Conservation (phyloP, 768 basidiomycete genomes). For the Coprinellus micaceus region DNA sequence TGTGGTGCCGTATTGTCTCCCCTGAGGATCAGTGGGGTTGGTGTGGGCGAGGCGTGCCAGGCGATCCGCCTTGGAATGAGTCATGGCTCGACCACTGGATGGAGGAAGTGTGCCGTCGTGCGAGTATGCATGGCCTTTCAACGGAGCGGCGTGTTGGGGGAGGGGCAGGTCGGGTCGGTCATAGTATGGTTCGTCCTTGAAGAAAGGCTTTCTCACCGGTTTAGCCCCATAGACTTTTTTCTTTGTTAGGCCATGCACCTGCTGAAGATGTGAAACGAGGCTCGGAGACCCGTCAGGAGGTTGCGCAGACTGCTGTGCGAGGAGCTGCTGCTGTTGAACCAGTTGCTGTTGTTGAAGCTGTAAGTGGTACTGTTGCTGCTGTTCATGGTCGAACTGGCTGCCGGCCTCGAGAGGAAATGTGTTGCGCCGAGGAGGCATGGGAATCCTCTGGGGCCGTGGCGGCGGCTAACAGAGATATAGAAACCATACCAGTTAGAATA, state of each 20-base stretch:
- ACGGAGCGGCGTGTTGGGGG: neutral
- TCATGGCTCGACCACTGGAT: conserved; percentile 2
- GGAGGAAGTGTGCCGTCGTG: neutral
- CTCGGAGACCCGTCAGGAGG: conserved; percentile 34
- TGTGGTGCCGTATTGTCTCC: neutral
- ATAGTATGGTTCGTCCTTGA: conserved; percentile 45
- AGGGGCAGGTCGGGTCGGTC: no score
- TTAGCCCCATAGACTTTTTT: conserved; percentile 62
- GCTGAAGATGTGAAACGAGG: conserved; percentile 60
- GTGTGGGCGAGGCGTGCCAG: conserved; percentile 1
- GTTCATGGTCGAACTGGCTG: conserved; percentile 16
- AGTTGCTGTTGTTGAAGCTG: neutral
- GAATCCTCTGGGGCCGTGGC: conserved; percentile 9
- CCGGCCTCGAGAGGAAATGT: conserved; percentile 33
- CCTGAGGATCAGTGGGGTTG: conserved; percentile 5
- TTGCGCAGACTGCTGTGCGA: neutral
- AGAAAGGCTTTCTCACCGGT: conserved; percentile 47
- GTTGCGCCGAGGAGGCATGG: conserved; percentile 29
- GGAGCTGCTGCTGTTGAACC: conserved; percentile 15
- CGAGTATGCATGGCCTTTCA: neutral
- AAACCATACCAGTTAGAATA: conserved; percentile 1
- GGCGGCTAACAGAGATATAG: neutral
- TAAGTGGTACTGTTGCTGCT: neutral
- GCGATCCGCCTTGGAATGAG: conserved; percentile 6
- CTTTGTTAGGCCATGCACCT: conserved; percentile 66